Base-by-base conservation (phyloP, 495 filamentous ascomycete genomes). In the Amphirosellinia nigrospora region DNA sequence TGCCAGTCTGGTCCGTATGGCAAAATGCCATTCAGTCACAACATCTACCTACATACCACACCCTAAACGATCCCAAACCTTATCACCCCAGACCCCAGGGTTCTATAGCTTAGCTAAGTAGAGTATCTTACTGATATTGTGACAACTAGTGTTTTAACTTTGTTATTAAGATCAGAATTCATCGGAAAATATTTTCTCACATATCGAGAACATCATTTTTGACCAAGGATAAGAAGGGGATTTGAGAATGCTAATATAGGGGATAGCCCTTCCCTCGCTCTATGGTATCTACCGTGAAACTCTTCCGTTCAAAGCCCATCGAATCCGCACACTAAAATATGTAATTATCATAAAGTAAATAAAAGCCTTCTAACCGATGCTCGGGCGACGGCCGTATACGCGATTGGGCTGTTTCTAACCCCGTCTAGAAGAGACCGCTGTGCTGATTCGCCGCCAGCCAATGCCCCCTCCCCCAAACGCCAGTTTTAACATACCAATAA, bases 401-500 rank as follows among this genome's bases (percentile, higher is more conserved):
- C 26, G 23, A 21, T 55, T 28, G 21, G 26, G 26, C 38, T 38
- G 16, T 56, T 26, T 28, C 38, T 5, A 11, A 30, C 30, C 26
- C 50, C 21, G 38, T 60, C 41, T 3, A 38, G n/a, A 45, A 50
- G n/a, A 61, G 55, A 55, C 46, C 53, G 66, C 66, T 61, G 36
- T 50, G 56, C 28, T 28, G 30, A 36, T 68, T 28, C 55, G 28
- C 45, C 45, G 56, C 45, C 56, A 0, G 45, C 39, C 30, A 11
- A 68, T 56, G 66, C 41, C 45, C 28, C 41, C 45, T 28, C 41
- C n/a, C 50, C 66, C 21, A 39, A 68, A 68, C 66, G 66, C 66
- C 66, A 0, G 3, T 46, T 67, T 48, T 39, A 46, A 38, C 39
- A 61, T 19, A 39, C 23, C 15, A 60, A 45, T 21, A 34, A 39